Evolutionary conservation across 208 protist genomes (phyloP).

Genomic region (Leishmania major): DNA sequence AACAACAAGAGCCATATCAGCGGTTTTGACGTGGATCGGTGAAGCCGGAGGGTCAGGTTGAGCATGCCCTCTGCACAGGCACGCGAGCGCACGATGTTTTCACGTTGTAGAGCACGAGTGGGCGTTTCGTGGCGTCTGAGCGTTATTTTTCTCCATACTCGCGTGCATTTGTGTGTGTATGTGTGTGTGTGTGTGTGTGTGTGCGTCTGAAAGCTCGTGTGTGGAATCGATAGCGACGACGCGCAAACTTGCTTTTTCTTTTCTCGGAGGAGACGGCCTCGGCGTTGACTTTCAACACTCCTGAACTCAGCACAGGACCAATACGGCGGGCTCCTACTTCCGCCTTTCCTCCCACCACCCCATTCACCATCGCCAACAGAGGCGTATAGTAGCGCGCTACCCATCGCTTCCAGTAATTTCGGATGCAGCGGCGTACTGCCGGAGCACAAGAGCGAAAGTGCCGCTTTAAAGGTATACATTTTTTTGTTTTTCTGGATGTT

Average conservation of each 20-base stretch:
- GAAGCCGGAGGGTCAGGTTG: background rate
- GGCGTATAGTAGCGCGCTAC: background rate
- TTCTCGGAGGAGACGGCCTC: background rate
- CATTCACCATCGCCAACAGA: background rate
- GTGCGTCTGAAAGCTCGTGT: background rate
- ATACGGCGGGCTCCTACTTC: background rate
- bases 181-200: background rate
- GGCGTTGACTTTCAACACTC: background rate
- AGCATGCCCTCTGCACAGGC: background rate
- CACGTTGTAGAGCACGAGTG: background rate
- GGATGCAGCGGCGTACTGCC: background rate
- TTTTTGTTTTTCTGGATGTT: background rate
- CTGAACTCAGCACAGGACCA: background rate
- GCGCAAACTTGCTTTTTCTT: background rate
- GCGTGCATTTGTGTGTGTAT: background rate
- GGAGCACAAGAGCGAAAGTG: background rate
- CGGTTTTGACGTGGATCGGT: background rate
- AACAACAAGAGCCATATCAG: background rate
- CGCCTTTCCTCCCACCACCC: background rate
- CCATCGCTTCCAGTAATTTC: background rate
- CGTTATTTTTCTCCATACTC: background rate
- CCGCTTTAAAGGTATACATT: background rate
- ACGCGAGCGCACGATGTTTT: background rate
- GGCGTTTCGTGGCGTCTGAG: background rate
- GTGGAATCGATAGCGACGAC: background rate